Evolutionary conservation across 768 basidiomycete species (phyloP).

Genomic region (Cubamyces sp.): DNA sequence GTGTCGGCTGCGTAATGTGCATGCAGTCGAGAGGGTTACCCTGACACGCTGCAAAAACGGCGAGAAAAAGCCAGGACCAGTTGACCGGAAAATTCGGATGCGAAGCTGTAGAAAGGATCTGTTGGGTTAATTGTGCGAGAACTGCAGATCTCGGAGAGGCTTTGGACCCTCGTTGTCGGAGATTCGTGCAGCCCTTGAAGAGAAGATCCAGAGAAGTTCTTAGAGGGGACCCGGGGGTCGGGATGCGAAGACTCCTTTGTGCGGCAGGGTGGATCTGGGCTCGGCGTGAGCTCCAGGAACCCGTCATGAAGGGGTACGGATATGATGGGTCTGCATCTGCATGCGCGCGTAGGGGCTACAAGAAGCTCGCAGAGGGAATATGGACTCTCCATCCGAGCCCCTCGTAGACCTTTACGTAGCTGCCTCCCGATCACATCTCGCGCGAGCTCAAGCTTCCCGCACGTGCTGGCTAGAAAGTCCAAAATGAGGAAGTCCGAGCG

Average conservation of each 20-base stretch:
- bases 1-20: slow-evolving; percentile 26
- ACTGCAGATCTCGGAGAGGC: slow-evolving; percentile 31
- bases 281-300: slow-evolving; percentile 27
- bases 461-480: neutral
- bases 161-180: slow-evolving; percentile 36
- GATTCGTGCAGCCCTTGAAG: slow-evolving; percentile 22
- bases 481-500: slow-evolving; percentile 14
- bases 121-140: slow-evolving; percentile 19
- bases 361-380: slow-evolving; percentile 18
- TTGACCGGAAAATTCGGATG: slow-evolving; percentile 22
- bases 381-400: slow-evolving; percentile 18
- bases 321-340: slow-evolving; percentile 20
- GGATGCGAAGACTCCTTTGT: slow-evolving; percentile 23
- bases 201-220: slow-evolving; percentile 27
- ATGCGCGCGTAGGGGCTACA: slow-evolving; percentile 16
- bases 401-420: slow-evolving; percentile 21
- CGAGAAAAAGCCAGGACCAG: slow-evolving; percentile 16
- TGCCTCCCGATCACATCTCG: slow-evolving; percentile 8
- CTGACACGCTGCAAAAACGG: slow-evolving; percentile 23
- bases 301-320: slow-evolving; percentile 22
- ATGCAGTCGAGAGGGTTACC: slow-evolving; percentile 16
- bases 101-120: slow-evolving; percentile 12
- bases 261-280: slow-evolving; percentile 24
- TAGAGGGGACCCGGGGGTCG: slow-evolving; percentile 20
- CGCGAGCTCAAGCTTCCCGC: slow-evolving; percentile 7